A percentile compares a stretch with the other conserved stretches of the same genome.
Conservation (phyloP, 306 rosid genomes). For the Dicorynia guianensis region DNA sequence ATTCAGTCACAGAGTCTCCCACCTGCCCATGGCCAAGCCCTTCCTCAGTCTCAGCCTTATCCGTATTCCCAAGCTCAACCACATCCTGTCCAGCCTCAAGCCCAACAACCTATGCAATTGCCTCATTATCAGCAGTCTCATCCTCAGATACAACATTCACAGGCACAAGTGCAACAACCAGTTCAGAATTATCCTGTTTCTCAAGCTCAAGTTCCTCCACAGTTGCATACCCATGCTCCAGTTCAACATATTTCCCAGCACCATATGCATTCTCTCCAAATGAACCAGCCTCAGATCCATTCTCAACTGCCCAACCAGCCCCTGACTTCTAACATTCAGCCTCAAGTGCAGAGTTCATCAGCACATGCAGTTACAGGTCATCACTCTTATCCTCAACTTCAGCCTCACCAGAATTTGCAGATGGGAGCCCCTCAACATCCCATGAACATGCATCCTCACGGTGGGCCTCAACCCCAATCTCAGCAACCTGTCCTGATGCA, state of each 20-base stretch:
- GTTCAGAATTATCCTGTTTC: constrained; percentile 62
- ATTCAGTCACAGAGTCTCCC: constrained; percentile 57
- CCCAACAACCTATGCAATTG: constrained; percentile 64
- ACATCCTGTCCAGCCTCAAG: constrained; percentile 56
- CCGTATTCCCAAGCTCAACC: constrained; percentile 54
- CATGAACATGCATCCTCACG: constrained; percentile 58
- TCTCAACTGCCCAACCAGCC: constrained; percentile 51
- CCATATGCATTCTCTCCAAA: constrained; percentile 36
- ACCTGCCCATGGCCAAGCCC: constrained; percentile 58
- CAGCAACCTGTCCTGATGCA: constrained; percentile 64
- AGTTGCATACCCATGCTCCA: constrained; percentile 59
- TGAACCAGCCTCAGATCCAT: constrained; percentile 57
- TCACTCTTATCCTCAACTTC: constrained; percentile 74
- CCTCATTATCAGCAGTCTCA: constrained; percentile 81
- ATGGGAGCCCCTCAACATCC: constrained; percentile 63
- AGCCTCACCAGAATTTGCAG: constrained; percentile 65
- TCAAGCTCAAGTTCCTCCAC: constrained; percentile 68
- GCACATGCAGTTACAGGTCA: constrained; percentile 71
- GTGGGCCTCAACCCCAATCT: constrained; percentile 57
- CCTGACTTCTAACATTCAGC: constrained; percentile 54
- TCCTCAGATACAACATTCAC: constrained; percentile 62
- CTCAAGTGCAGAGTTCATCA: constrained; percentile 65
- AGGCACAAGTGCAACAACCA: constrained; percentile 71
- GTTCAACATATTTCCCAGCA: constrained; percentile 57
- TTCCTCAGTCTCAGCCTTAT: constrained; percentile 44